Evolutionary conservation across 2,329 filamentous ascomycete genomes (phyloP).

Genomic region (Pseudogymnoascus sp.): DNA sequence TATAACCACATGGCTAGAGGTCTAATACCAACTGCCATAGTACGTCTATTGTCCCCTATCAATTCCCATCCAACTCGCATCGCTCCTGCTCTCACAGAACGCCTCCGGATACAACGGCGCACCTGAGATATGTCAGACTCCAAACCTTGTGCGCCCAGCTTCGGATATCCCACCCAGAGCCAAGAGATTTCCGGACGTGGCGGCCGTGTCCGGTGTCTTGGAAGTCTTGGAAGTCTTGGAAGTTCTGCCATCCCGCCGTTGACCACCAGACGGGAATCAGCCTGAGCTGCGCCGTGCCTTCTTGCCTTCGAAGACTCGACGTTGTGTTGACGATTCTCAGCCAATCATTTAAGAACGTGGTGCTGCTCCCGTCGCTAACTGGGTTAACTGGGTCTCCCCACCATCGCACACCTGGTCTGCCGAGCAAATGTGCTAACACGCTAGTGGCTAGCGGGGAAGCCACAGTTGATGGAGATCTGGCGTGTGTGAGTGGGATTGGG

Average conservation of each 20-base stretch:
- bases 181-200: background rate
- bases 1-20: background rate
- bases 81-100: background rate
- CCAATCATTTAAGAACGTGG: background rate
- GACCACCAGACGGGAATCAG: background rate
- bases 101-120: background rate
- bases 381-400: constrained; percentile 1
- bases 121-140: background rate
- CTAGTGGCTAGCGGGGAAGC: background rate
- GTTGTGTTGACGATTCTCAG: background rate
- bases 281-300: background rate
- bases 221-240: background rate
- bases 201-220: background rate
- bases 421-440: background rate
- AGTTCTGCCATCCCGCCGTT: background rate
- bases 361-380: background rate
- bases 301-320: background rate
- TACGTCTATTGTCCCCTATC: background rate
- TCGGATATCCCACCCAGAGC: background rate
- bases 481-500: background rate
- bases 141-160: background rate
- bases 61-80: background rate
- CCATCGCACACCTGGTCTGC: background rate
- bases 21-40: background rate
- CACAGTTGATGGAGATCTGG: background rate